Base-by-base conservation (phyloP, 768 basidiomycete genomes). In the Leucocoprinus birnbaumii region DNA sequence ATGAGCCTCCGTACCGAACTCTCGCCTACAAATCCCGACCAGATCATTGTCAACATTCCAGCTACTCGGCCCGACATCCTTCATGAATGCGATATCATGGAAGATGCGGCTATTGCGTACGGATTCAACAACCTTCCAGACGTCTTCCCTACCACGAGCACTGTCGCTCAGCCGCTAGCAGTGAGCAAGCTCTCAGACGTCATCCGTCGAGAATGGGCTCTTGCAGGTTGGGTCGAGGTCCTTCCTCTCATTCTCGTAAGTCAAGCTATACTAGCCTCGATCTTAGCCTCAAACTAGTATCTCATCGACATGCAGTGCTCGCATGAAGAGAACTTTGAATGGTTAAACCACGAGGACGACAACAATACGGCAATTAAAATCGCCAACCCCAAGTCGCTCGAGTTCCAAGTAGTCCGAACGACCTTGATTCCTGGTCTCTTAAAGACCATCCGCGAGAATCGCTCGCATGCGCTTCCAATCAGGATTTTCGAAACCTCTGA, bases 21-120 rank as follows among this genome's bases (percentile, higher is more conserved):
- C 22, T 86, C 87, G 2, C 55, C 80, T 1, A 68, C 71, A 24
- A 75, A 85, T 57, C 65, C 71, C 0, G 94, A 98, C 63, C 79
- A 83, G 61, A 76, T 99, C 41, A 63, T 78, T 16, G 87, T 98
- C 24, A 73, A 83, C 31, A 79, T 99, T 45, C 96, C 97, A 3
- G 78, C 90, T n/a, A 98, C 94, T n/a, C 84, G 97, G 35, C 94
- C 97, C 1, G 97, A 99, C 66, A 98, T 99, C 61, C 75, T 99
- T 52, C 97, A 99, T 67, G 94, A 98, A 68, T 97, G 95, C 65
- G 97, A 99, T 67, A 82, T 98, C 66, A 90, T 99, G 87, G 97
- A 99, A 67, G 97, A 99, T 60, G 93, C 89, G 2, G 97, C 97
- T 9, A 91, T 99, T 60, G 97, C 94, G 0, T 97, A 95, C 66